Conservation (phyloP, 108 stramenopile genomes). For the Cyclotella baltica region DNA sequence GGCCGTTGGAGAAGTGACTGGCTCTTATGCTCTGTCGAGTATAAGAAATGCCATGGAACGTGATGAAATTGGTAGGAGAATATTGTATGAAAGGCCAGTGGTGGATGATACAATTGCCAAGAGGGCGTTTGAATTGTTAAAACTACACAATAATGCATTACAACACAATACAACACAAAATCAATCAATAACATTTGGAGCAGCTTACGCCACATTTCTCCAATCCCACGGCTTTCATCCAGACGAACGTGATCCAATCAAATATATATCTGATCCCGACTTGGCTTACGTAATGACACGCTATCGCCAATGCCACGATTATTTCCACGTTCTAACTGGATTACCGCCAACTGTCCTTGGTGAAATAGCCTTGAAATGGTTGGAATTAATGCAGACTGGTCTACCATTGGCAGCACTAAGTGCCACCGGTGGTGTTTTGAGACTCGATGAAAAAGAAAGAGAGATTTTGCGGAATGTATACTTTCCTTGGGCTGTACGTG, state of each 20-base stretch:
- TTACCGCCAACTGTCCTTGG: slow-evolving; percentile 95
- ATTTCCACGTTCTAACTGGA: slow-evolving; percentile 93
- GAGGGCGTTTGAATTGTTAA: slow-evolving; percentile 53
- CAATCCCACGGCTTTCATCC: slow-evolving; percentile 87
- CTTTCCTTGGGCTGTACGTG: slow-evolving; percentile 82
- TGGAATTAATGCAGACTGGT: slow-evolving; percentile 96
- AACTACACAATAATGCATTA: slow-evolving; percentile 29
- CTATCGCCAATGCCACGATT: slow-evolving; percentile 95
- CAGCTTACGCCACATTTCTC: slow-evolving; percentile 88
- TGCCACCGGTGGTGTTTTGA: slow-evolving; percentile 67
- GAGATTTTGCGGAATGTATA: slow-evolving; percentile 59
- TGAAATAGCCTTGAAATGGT: slow-evolving; percentile 96
- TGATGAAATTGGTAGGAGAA: slow-evolving; percentile 59
- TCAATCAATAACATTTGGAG: slow-evolving; percentile 83
- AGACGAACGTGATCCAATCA: slow-evolving; percentile 77
- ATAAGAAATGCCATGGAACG: slow-evolving; percentile 64
- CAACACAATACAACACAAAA: slow-evolving; percentile 12
- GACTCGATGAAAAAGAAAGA: slow-evolving; percentile 50
- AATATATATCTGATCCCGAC: slow-evolving; percentile 77
- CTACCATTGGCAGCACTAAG: slow-evolving; percentile 89
- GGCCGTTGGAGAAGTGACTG: slow-evolving; percentile 94
- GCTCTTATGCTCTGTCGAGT: slow-evolving; percentile 71
- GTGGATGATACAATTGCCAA: slow-evolving; percentile 63
- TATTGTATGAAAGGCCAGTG: slow-evolving; percentile 77
- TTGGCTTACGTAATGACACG: slow-evolving; percentile 95